Conservation (phyloP, 1,284 basidiomycete species). For the Ceratorhiza oryzae-sativae region DNA sequence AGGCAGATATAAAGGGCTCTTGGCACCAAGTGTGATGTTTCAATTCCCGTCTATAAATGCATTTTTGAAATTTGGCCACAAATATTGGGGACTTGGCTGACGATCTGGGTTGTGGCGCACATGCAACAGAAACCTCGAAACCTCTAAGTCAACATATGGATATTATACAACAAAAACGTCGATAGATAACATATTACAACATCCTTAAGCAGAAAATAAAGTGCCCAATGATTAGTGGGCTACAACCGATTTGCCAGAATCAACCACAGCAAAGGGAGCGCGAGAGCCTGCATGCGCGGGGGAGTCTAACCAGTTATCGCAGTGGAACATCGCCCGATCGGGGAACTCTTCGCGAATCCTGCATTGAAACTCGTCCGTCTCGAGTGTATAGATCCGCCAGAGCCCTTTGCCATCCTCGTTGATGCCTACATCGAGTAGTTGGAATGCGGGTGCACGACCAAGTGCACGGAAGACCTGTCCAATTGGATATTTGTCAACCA, state of each 20-base stretch:
- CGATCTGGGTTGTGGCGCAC: not conserved
- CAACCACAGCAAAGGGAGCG: not conserved
- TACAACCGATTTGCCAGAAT: constrained; percentile 25
- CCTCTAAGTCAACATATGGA: not conserved
- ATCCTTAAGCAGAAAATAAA: not conserved
- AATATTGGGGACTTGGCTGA: too few relatives aligned
- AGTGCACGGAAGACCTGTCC: constrained; percentile 70
- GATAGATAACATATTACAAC: constrained; percentile 6
- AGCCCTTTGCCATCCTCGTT: constrained; percentile 41
- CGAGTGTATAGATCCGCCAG: constrained; percentile 57
- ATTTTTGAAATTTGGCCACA: too few relatives aligned
- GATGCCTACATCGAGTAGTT: constrained; percentile 57
- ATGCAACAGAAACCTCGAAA: not conserved
- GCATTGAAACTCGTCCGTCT: constrained; percentile 63
- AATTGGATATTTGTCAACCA: constrained; percentile 71
- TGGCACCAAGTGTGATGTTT: not conserved
- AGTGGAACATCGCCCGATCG: constrained; percentile 65
- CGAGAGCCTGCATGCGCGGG: not conserved
- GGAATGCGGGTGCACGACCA: constrained; percentile 57
- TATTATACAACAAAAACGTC: constrained; percentile 22
- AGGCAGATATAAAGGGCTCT: not conserved
- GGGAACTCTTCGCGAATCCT: constrained; percentile 73
- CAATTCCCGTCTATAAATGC: too few relatives aligned
- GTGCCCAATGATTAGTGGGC: constrained; percentile 24
- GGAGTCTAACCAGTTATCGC: constrained; percentile 26